Conservation (phyloP, 768 basidiomycete species). For the Udeniomyces megalosporus region DNA sequence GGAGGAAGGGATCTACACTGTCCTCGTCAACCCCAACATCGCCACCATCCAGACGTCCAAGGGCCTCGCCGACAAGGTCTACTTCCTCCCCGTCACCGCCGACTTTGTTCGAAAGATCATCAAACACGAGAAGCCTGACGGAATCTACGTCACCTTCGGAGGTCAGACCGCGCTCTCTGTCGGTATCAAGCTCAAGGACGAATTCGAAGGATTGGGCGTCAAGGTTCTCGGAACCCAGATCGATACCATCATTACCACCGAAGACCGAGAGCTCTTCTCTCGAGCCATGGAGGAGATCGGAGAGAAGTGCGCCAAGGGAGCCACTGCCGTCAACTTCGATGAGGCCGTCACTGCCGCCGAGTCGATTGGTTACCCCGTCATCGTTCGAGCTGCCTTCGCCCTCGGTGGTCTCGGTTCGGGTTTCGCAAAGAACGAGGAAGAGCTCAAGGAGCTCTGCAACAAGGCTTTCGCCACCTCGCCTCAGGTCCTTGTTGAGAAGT, state of each 20-base stretch:
- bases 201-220: constrained; percentile 75
- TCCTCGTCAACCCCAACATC: constrained; percentile 97
- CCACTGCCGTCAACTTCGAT: constrained; percentile 65
- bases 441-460: constrained; percentile 69
- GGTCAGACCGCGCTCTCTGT: constrained; percentile 95
- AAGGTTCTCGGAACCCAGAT: constrained; percentile 93
- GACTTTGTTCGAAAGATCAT: constrained; percentile 97
- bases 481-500: constrained; percentile 96
- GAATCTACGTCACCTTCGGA: constrained; percentile 96
- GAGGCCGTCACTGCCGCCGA: constrained; percentile 71
- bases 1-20: constrained; percentile 97
- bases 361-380: constrained; percentile 83
- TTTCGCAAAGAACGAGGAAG: constrained; percentile 86
- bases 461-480: constrained; percentile 97
- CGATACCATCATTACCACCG: constrained; percentile 90
- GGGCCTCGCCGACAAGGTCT: constrained; percentile 96
- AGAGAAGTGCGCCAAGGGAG: constrained; percentile 82
- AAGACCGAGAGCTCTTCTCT: constrained; percentile 88
- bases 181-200: constrained; percentile 94
- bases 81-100: constrained; percentile 95
- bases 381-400: constrained; percentile 90
- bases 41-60: constrained; percentile 96
- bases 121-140: constrained; percentile 95
- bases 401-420: constrained; percentile 90
- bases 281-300: constrained; percentile 89